phyloP scores from a whole-genome alignment of 306 rosid genomes.

The Quercus ilex region DNA sequence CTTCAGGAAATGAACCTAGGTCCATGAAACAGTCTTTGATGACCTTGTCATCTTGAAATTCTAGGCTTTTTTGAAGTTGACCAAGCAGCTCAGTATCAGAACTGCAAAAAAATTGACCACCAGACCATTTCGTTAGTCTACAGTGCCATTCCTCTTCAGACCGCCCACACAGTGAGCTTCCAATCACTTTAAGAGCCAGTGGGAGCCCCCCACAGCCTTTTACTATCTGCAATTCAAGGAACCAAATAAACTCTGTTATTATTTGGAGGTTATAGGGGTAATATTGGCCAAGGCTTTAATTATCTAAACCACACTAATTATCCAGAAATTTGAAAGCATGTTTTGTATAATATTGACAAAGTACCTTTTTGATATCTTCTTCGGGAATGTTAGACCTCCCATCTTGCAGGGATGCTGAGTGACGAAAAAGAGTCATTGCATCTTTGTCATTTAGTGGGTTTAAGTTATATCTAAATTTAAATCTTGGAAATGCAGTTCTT shows the following conservation, averaged over 20 bases:
- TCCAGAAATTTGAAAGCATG: no score
- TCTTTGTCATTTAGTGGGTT: constrained; percentile 32
- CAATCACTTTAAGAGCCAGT: constrained; percentile 40
- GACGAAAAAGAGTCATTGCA: constrained; percentile 43
- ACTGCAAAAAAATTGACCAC: constrained; percentile 39
- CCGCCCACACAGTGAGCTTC: constrained; percentile 33
- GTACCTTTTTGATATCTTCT: constrained; percentile 37
- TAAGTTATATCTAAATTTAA: constrained; percentile 24
- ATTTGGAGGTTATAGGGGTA: neutral
- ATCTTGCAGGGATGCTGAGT: constrained; percentile 31
- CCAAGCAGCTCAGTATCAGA: constrained; percentile 30
- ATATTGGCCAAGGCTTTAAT: neutral
- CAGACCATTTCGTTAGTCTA: constrained; percentile 24
- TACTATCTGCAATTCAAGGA: constrained; percentile 42
- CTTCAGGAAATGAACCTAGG: constrained; percentile 65
- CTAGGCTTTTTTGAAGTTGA: constrained; percentile 39
- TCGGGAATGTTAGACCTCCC: constrained; percentile 12
- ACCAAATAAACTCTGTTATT: constrained; percentile 2
- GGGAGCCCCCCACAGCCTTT: constrained; percentile 50
- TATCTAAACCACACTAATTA: neutral
- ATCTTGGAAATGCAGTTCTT: constrained; percentile 30
- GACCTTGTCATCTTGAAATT: constrained; percentile 33
- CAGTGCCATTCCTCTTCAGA: constrained; percentile 36
- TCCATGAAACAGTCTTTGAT: constrained; percentile 68
- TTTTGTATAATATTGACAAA: constrained; percentile 7